Conservation (phyloP, 768 basidiomycete genomes). For the Trametes coccinea region DNA sequence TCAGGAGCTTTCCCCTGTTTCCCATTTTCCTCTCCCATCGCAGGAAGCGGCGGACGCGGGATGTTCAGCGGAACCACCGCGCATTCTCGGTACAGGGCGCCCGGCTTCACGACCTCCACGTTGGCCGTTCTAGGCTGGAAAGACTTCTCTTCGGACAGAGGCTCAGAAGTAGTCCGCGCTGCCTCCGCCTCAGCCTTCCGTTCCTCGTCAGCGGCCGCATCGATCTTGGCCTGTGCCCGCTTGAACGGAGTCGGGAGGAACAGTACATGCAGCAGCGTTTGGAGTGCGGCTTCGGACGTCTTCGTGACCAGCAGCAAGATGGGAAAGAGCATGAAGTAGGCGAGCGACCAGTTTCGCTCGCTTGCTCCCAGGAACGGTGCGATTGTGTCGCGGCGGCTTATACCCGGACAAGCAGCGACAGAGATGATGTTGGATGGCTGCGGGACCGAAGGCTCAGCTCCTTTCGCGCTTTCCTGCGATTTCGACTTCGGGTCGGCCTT, state of each 20-base stretch:
- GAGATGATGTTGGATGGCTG: constrained; percentile 77
- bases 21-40: constrained; percentile 24
- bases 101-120: constrained; percentile 74
- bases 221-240: constrained; percentile 32
- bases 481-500: constrained; percentile 30
- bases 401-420: constrained; percentile 72
- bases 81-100: constrained; percentile 77
- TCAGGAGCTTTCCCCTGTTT: constrained; percentile 27
- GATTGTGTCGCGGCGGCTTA: constrained; percentile 70
- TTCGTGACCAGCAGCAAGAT: constrained; percentile 70
- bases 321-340: constrained; percentile 70
- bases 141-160: constrained; percentile 8
- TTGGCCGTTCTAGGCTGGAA: constrained; percentile 4
- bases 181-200: constrained; percentile 17
- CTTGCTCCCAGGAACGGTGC: constrained; percentile 53
- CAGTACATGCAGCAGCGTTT: constrained; percentile 77
- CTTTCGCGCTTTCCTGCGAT: constrained; percentile 1
- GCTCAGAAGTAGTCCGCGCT: neutral
- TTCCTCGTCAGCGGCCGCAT: constrained; percentile 31
- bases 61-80: constrained; percentile 48
- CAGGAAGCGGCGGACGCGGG: constrained; percentile 25
- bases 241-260: constrained; percentile 84
- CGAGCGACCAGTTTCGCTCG: constrained; percentile 42
- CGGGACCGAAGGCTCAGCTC: constrained; percentile 22
- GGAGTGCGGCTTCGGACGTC: constrained; percentile 60